phyloP scores from a whole-genome alignment of 257 asterid species.

The Gentiana straminea region DNA sequence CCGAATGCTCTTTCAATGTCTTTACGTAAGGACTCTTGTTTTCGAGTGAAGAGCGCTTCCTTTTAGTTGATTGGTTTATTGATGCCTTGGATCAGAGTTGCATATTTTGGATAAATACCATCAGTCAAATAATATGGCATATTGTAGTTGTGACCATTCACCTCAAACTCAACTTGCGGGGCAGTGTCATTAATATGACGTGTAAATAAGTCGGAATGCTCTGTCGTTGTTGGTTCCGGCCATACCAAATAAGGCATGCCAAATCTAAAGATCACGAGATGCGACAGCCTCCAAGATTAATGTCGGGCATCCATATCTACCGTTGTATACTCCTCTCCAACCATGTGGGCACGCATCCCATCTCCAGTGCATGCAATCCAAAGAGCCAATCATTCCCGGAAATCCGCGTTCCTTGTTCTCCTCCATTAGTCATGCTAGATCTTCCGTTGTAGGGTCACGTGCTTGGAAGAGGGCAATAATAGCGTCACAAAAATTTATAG shows the following conservation, averaged over 20 bases:
- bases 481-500: too few species aligned
- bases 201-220: background rate
- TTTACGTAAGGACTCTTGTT: background rate
- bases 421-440: too few species aligned
- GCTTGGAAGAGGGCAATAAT: too few species aligned
- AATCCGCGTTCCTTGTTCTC: too few species aligned
- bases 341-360: too few species aligned
- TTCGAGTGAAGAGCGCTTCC: background rate
- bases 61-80: background rate
- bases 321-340: too few species aligned
- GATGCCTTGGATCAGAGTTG: background rate
- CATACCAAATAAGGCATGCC: conserved; percentile 1
- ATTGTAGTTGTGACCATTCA: conserved; percentile 1
- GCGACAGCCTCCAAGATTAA: background rate
- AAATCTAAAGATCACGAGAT: background rate
- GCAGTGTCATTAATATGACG: background rate
- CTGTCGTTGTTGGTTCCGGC: conserved; percentile 3
- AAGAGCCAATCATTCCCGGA: too few species aligned
- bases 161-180: background rate
- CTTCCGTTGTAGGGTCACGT: too few species aligned
- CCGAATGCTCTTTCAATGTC: background rate
- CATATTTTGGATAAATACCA: conserved; percentile 1
- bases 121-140: conserved; percentile 2
- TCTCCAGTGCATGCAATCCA: too few species aligned
- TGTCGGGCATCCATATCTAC: background rate